Percentiles rank a stretch among this genome's conserved stretches.
Conservation (phyloP, 208 protist genomes). For the Leishmania lainsoni region DNA sequence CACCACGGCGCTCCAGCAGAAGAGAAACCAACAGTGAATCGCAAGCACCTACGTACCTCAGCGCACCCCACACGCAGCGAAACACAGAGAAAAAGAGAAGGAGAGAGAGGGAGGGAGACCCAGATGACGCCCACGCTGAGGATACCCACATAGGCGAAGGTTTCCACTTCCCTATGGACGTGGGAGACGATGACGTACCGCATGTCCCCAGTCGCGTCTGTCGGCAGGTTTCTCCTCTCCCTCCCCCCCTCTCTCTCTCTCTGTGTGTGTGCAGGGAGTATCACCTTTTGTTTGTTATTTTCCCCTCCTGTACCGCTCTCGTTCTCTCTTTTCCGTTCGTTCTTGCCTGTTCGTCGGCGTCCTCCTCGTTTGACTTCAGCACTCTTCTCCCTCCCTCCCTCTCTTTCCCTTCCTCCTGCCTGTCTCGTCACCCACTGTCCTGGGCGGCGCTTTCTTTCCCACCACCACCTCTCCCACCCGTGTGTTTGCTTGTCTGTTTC, state of each 20-base stretch:
- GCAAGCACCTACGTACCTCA: neutral
- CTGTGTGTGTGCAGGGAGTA: too few species aligned
- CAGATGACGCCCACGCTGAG: neutral
- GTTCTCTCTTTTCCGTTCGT: too few species aligned
- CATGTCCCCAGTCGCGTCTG: too few species aligned
- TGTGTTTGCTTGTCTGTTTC: neutral
- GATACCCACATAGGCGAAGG: too few species aligned
- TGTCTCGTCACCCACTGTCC: neutral
- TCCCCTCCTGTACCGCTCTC: too few species aligned
- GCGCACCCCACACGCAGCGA: neutral
- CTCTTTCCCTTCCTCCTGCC: neutral
- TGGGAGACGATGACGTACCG: neutral
- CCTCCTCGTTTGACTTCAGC: too few species aligned
- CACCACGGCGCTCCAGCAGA: neutral
- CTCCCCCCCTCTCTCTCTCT: too few species aligned
- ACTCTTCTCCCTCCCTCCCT: too few species aligned
- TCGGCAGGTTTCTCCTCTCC: too few species aligned
- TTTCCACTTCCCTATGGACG: neutral
- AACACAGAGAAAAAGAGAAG: neutral
- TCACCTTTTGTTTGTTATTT: too few species aligned
- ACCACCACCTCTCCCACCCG: neutral
- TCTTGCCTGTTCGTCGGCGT: too few species aligned
- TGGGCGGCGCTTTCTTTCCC: neutral
- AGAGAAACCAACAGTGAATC: neutral
- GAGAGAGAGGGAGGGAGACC: neutral